phyloP scores from a whole-genome alignment of 1,284 basidiomycete species.

The Clitocybe nebularis region DNA sequence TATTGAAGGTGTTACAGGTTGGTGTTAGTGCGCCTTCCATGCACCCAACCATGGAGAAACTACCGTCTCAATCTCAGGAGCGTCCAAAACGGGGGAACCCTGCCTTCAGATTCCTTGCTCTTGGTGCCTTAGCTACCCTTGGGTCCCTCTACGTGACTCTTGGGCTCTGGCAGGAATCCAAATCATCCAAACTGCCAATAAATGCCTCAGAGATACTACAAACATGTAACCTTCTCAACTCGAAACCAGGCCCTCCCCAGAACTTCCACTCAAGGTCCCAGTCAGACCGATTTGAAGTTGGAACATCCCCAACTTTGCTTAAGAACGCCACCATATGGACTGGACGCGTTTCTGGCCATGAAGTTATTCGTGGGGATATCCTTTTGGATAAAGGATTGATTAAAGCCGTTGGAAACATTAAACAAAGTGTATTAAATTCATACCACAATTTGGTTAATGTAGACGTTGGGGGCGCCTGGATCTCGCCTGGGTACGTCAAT shows the following conservation, averaged over 20 bases:
- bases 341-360: constrained; percentile 58
- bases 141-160: constrained; percentile 17
- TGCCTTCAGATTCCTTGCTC: not conserved
- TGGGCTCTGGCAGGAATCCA: constrained; percentile 16
- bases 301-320: constrained; percentile 63
- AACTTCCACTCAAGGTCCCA: constrained; percentile 50
- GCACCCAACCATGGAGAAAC: constrained; percentile 5
- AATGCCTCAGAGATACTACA: constrained; percentile 41
- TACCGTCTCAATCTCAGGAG: not conserved
- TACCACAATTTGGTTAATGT: constrained; percentile 28
- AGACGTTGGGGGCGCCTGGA: constrained; percentile 53
- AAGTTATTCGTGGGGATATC: constrained; percentile 61
- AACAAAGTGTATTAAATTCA: constrained; percentile 25
- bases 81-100: not conserved
- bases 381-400: constrained; percentile 56
- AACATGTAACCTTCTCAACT: constrained; percentile 43
- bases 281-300: constrained; percentile 68
- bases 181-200: constrained; percentile 31
- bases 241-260: constrained; percentile 48
- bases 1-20: no score
- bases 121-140: constrained; percentile 20
- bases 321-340: constrained; percentile 87
- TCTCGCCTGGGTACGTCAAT: constrained; percentile 50
- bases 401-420: constrained; percentile 45
- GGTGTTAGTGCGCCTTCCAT: not conserved